Conservation (phyloP, 129 eudicot genomes). For the Lonicera japonica region DNA sequence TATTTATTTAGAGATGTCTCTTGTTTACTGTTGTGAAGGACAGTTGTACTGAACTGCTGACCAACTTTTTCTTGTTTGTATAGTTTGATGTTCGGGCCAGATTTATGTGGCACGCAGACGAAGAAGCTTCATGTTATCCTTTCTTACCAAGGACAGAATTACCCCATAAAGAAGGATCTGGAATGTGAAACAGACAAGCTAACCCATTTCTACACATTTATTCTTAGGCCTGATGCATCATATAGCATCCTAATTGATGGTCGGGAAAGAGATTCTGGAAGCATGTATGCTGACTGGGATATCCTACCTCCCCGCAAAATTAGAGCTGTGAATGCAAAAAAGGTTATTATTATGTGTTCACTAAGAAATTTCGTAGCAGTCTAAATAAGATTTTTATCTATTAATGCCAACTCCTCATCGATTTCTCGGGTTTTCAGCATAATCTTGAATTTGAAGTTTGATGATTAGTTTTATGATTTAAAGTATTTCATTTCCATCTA, state of each 20-base stretch:
- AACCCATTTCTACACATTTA: conserved; percentile 92
- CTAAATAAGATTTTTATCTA: neutral
- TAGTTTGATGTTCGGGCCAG: conserved; percentile 99
- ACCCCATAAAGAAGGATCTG: conserved; percentile 89
- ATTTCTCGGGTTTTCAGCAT: neutral
- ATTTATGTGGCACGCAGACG: conserved; percentile 89
- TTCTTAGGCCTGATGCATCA: conserved; percentile 91
- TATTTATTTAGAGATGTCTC: too few species aligned
- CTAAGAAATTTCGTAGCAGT: neutral
- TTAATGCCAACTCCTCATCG: neutral
- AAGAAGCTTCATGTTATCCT: conserved; percentile 92
- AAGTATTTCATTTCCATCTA: conserved; percentile 2
- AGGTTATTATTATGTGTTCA: conserved; percentile 35
- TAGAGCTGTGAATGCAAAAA: conserved; percentile 72
- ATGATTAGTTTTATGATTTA: neutral
- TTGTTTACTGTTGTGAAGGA: neutral
- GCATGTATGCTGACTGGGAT: conserved; percentile 98
- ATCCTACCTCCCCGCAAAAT: conserved; percentile 94
- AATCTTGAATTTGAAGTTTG: neutral
- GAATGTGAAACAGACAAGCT: conserved; percentile 95
- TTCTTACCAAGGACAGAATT: conserved; percentile 96
- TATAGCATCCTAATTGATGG: conserved; percentile 85
- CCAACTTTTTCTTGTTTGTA: conserved; percentile 10
- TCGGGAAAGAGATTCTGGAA: conserved; percentile 94
- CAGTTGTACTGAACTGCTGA: too few species aligned